A percentile compares a stretch with the other conserved stretches of the same genome.
These are phyloP conservation scores for Venturia oleaginea DNA, from an alignment of 2,329 filamentous ascomycete species.

Conservation along the genomic window DNA sequence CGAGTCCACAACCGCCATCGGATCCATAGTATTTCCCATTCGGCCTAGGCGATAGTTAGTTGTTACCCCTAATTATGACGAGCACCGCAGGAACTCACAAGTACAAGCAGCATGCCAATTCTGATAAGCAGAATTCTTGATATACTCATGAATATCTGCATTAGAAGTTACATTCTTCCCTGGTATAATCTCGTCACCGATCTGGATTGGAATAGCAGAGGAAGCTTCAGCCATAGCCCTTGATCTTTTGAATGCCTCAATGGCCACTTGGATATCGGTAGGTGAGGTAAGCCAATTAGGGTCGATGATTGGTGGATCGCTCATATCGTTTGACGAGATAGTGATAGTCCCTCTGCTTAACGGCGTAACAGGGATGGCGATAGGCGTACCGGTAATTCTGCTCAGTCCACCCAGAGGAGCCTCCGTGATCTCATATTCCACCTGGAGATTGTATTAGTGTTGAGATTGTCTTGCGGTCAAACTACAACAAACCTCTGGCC, in stretches of 20 bases:
- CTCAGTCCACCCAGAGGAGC: conserved; percentile 17
- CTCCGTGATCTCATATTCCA: conserved; percentile 14
- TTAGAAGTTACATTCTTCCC: conserved; percentile 5
- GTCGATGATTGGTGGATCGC: conserved; percentile 23
- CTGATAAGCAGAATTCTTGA: not conserved
- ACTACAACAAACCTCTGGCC: not conserved
- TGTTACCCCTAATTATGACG: too few species aligned
- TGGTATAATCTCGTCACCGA: not conserved
- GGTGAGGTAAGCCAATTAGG: conserved; percentile 24
- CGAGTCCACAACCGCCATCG: conserved; percentile 21
- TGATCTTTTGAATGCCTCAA: conserved; percentile 14
- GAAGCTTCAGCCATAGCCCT: conserved; percentile 10
- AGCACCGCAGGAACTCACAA: conserved; percentile 18
- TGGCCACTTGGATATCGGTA: conserved; percentile 14
- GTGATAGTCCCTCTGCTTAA: conserved; percentile 20
- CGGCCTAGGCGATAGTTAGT: not conserved
- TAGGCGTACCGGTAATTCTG: conserved; percentile 22
- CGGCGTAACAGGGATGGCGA: conserved; percentile 20
- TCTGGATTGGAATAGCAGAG: not conserved
- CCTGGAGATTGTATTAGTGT: conserved; percentile 14
- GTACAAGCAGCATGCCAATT: conserved; percentile 24
- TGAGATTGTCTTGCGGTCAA: conserved; percentile 2
- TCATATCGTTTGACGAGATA: conserved; percentile 17
- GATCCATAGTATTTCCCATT: conserved; percentile 19
- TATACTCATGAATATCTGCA: conserved; percentile 12